Base-by-base conservation (phyloP, 2,329 filamentous ascomycete species). In the Colletotrichum echinochloae region DNA sequence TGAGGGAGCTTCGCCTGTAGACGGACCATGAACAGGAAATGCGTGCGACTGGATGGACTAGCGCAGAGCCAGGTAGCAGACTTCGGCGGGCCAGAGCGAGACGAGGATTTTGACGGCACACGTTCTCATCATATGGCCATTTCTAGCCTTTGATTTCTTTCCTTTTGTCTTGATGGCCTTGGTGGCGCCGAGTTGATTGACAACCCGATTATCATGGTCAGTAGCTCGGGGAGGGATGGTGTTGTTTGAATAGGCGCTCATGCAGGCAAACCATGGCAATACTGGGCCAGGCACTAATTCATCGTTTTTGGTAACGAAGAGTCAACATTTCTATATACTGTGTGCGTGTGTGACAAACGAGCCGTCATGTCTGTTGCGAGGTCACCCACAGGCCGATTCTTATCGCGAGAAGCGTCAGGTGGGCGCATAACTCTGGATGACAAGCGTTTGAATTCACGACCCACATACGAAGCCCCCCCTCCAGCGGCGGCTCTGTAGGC, bases 1-100 rank as follows among this genome's bases (percentile, higher is more conserved):
- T 99, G 75, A 90, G 92, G 78, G 94, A 96, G 79, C 83, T 99
- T 75, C 90, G 91, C 78, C 87, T 98, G 73, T 97, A 83, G 84
- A 72, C 30, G 23, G 56, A 72, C 33, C 20, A 44, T 11, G 35
- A 41, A 16, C 33, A 46, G 49, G 18, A 16, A 60, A 44, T 9
- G 20, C 12, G 48, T 20, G n/a, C 12, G 26, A 28, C 20, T 33
- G 33, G 28, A 16, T 26, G 55, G 20, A 56, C 33, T 51, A 33
- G 37, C 33, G 52, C n/a, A 3, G 16, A 39, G 54, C 11, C n/a
- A 14, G 48, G 35, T n/a, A 52, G 35, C 37, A 39, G 48, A 51
- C 37, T 54, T 20, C 12, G 26, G 23, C 26, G 12, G 20, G 20
- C 48, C 12, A 11, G 35, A 28, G 48, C 23, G 18, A n/a, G 20